A percentile compares a stretch with the other conserved stretches of the same genome.
Conservation (phyloP, 768 basidiomycete species). For the Lentinus tigrinus region DNA sequence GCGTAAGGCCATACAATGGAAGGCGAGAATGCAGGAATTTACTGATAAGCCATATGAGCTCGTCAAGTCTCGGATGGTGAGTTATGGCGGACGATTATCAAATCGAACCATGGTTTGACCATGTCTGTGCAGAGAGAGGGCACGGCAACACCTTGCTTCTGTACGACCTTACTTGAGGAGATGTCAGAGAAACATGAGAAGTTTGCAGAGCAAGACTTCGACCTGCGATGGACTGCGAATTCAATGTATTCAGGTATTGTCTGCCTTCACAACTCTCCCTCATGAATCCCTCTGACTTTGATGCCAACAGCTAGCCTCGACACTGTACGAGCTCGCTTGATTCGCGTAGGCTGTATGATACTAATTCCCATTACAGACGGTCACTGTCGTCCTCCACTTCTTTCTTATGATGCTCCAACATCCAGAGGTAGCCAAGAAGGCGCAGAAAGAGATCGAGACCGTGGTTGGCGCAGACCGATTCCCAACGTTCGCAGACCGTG, state of each 20-base stretch:
- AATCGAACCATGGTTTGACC: constrained; percentile 19
- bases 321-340: constrained; percentile 43
- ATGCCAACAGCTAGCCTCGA: constrained; percentile 49
- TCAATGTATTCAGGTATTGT: constrained; percentile 61
- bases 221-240: constrained; percentile 80
- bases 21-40: constrained; percentile 61
- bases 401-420: constrained; percentile 65
- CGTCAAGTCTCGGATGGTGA: constrained; percentile 57
- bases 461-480: constrained; percentile 56
- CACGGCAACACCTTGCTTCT: constrained; percentile 38
- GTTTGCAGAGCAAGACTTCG: constrained; percentile 48
- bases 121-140: constrained; percentile 31
- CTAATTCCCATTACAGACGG: constrained; percentile 36
- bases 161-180: constrained; percentile 54
- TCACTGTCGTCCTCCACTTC: constrained; percentile 58
- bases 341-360: neutral
- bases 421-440: constrained; percentile 55
- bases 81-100: constrained; percentile 39
- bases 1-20: constrained; percentile 60
- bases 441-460: constrained; percentile 64
- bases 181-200: constrained; percentile 28
- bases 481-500: constrained; percentile 58
- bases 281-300: neutral
- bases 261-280: neutral
- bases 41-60: constrained; percentile 62